Percentiles rank a stretch among this genome's conserved stretches.
These are phyloP conservation scores for Axilococcus clingmanii DNA, from an alignment of 139 green algal genomes.

Conservation along the genomic window DNA sequence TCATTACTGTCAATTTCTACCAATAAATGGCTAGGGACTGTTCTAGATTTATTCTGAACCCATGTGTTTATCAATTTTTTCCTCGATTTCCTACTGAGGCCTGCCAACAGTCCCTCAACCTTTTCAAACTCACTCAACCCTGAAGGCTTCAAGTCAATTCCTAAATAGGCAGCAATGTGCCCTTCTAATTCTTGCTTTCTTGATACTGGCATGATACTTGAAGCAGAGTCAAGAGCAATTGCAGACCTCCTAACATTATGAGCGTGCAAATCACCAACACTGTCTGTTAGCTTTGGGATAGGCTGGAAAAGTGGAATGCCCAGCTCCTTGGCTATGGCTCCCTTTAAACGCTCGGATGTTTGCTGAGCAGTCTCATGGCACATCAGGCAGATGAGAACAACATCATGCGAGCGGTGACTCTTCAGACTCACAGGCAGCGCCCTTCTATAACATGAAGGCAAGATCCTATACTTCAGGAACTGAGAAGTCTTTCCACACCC, in stretches of 20 bases:
- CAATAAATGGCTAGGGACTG: neutral
- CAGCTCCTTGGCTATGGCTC: slow-evolving; percentile 37
- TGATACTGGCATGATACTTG: too few species aligned
- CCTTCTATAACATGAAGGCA: slow-evolving; percentile 67
- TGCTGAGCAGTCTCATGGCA: slow-evolving; percentile 39
- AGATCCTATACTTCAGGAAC: slow-evolving; percentile 61
- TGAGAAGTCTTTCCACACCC: slow-evolving; percentile 53
- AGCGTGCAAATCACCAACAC: too few species aligned
- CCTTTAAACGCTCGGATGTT: slow-evolving; percentile 53
- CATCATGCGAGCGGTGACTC: slow-evolving; percentile 66
- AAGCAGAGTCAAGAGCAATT: too few species aligned
- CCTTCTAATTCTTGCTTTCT: too few species aligned
- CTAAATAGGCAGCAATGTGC: too few species aligned
- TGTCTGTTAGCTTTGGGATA: too few species aligned
- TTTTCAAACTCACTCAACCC: too few species aligned
- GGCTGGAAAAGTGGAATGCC: slow-evolving; percentile 46
- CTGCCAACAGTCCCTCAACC: slow-evolving; percentile 9
- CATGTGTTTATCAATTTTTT: slow-evolving; percentile 14
- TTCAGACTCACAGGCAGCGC: slow-evolving; percentile 60
- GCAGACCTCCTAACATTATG: too few species aligned
- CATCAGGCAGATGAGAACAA: slow-evolving; percentile 73
- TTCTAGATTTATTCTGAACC: too few species aligned
- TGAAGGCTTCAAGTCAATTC: too few species aligned
- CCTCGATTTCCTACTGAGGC: neutral
- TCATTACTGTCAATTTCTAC: neutral